These are phyloP conservation scores for Eucalyptus victrix DNA, from an alignment of 345 rosid species.

Conservation along the genomic window DNA sequence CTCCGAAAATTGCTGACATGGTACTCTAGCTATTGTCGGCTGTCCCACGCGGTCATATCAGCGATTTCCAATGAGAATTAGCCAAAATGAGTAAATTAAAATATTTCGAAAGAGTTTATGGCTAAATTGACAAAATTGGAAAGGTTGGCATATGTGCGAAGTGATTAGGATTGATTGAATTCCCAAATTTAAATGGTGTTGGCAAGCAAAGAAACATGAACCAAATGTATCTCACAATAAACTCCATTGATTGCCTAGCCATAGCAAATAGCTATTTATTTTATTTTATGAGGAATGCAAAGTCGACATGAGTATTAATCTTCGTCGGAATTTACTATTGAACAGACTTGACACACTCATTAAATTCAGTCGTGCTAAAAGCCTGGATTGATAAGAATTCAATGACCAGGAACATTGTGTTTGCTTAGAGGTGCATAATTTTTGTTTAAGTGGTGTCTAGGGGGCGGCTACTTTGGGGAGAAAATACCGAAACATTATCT, in stretches of 20 bases:
- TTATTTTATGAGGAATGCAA: background rate
- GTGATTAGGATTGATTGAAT: background rate
- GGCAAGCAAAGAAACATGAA: background rate
- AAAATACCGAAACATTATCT: background rate
- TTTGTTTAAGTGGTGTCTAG: background rate
- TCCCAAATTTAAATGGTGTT: background rate
- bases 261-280: background rate
- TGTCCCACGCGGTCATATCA: rapidly evolving
- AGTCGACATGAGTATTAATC: background rate
- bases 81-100: background rate
- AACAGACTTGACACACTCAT: background rate
- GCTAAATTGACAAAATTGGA: background rate
- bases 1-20: background rate
- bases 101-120: background rate
- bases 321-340: background rate
- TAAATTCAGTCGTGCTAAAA: background rate
- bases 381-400: background rate
- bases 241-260: background rate
- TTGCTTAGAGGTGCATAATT: background rate
- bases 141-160: background rate
- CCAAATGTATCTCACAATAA: background rate
- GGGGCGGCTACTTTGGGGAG: background rate
- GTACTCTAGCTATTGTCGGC: background rate
- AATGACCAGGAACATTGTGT: background rate
- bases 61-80: background rate